These are phyloP conservation scores for Colletotrichum karsti DNA, from an alignment of 2,329 filamentous ascomycete species.

Conservation along the genomic window DNA sequence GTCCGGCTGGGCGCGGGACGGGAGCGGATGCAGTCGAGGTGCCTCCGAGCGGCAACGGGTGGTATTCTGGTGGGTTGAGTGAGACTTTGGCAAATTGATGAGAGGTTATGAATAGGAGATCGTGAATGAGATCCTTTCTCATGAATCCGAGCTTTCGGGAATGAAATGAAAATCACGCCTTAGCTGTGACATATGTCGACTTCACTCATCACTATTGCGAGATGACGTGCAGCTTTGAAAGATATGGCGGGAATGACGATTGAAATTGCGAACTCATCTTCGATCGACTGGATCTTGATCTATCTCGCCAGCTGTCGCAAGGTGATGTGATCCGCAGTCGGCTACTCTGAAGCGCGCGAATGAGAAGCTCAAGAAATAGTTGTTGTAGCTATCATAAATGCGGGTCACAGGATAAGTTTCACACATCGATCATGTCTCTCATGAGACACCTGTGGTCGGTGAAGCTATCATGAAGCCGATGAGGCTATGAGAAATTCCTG, in stretches of 20 bases:
- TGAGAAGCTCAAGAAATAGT: neutral
- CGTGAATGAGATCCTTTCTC: neutral
- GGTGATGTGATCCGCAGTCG: neutral
- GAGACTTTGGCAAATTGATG: neutral
- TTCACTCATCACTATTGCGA: neutral
- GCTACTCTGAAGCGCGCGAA: neutral
- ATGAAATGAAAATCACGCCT: neutral
- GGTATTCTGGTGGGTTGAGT: neutral
- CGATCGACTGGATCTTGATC: neutral
- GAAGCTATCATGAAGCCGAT: too few relatives aligned
- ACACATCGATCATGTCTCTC: neutral
- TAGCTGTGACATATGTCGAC: neutral
- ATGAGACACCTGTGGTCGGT: too few relatives aligned
- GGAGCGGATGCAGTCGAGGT: neutral
- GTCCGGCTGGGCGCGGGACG: neutral
- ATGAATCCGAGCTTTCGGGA: neutral
- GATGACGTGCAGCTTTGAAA: neutral
- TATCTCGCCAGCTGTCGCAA: neutral
- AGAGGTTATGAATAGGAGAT: neutral
- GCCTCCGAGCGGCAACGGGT: neutral
- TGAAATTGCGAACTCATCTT: neutral
- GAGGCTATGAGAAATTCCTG: too few relatives aligned
- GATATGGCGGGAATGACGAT: neutral
- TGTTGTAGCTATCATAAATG: too few relatives aligned
- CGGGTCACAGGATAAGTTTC: neutral